Base-by-base conservation (phyloP, 441 rosid species). In the Erysimum pusillum region DNA sequence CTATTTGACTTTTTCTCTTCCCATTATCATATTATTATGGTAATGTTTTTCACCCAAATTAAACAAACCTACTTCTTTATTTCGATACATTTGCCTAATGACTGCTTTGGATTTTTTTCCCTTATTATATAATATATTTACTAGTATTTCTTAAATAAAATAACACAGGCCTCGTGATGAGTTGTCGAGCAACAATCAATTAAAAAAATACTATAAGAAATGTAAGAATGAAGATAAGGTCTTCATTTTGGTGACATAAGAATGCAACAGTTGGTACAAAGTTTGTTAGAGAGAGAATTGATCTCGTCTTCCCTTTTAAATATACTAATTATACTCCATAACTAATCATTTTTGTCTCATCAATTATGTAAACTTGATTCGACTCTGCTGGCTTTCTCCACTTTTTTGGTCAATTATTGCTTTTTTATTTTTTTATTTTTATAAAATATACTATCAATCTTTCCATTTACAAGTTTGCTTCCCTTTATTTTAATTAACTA, bases 271-370 rank as follows among this genome's bases (percentile, higher is more conserved):
- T 63, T 70, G 75, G 75, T 76, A 46, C 28, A 63, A 22, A 13
- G 80, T 62, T 62, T 52, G 75, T 62, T 76, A 76, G 49, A 44
- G 49, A 44, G 10, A 42, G 65, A 69, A 22, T 76, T 76, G 80
- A 76, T 76, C 63, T 39, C 3, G 44, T 76, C 80, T 63, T 45
- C 17, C 6, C 15, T 45, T n/a, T 61, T 69, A 9, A 42, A 73
- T 12, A 5, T 7, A 14, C 5, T 72, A 28, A 59, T 48, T 14
- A 20, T 20, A 60, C 79, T 20, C 75, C 75, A 44, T 69, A 9
- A 69, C 63, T 46, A 76, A 31, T 69, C 71, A 63, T 69, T 76
- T 3, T 49, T 28, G 0, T 35, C 48, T 74, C 65, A 5, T 20
- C 25, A 1, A 35, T 36, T 61, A 39, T 34, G 3, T 25, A 1